Conservation (phyloP, 73 alveolate species). For the Paramecium bursaria region DNA sequence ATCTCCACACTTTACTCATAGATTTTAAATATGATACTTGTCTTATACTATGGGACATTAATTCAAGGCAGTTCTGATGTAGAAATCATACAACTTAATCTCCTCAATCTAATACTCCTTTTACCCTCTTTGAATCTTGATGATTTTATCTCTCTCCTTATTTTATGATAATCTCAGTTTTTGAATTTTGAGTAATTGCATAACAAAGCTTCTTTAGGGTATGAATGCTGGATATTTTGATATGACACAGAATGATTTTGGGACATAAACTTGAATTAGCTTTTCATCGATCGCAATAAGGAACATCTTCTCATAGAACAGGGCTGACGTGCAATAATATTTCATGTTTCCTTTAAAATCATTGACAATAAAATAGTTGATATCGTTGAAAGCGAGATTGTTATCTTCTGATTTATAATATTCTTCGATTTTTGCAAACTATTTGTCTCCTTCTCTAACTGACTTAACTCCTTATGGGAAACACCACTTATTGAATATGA, state of each 20-base stretch:
- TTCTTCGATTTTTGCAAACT: conserved; percentile 28
- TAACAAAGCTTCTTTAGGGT: conserved; percentile 48
- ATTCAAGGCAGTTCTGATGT: conserved; percentile 46
- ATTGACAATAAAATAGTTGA: conserved; percentile 51
- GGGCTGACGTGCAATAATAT: conserved; percentile 48
- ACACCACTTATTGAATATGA: conserved; percentile 20
- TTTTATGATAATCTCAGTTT: conserved; percentile 24
- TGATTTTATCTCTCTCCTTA: conserved; percentile 49
- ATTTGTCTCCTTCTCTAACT: conserved; percentile 19
- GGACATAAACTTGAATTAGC: conserved; percentile 40
- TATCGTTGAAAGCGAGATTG: conserved; percentile 17
- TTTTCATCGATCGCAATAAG: conserved; percentile 20
- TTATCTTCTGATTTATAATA: conserved; percentile 37
- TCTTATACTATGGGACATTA: conserved; percentile 48
- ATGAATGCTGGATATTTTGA: conserved; percentile 48
- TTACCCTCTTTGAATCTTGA: conserved; percentile 34
- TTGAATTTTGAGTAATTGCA: conserved; percentile 48
- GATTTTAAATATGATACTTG: conserved; percentile 11
- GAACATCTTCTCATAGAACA: conserved; percentile 49
- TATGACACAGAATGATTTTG: conserved; percentile 46
- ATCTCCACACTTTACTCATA: conserved; percentile 47
- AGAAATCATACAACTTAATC: conserved; percentile 38
- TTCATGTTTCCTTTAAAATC: conserved; percentile 42
- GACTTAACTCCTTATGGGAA: conserved; percentile 56
- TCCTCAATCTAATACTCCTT: conserved; percentile 60